Conservation (phyloP, 129 eudicot species). For the Dittrichia graveolens region DNA sequence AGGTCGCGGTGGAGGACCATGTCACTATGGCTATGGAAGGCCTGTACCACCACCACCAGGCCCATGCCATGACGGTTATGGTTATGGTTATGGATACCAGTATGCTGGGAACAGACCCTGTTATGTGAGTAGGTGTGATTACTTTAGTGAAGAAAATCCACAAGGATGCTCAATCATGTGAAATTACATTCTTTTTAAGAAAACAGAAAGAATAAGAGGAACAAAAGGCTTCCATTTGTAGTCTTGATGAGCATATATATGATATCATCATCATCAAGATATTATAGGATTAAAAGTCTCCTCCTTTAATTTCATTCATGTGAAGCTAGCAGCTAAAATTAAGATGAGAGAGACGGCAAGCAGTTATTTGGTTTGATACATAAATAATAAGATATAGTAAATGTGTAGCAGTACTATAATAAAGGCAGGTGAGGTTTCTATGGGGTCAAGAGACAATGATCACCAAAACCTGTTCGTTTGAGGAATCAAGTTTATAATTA, state of each 20-base stretch:
- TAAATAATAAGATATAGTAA: too few relatives aligned
- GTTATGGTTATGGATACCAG: conserved; percentile 24
- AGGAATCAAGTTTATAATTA: too few relatives aligned
- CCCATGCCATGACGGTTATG: conserved; percentile 46
- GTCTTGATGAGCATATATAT: too few relatives aligned
- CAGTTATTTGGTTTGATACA: too few relatives aligned
- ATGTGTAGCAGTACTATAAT: background rate
- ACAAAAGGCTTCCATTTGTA: conserved; percentile 11
- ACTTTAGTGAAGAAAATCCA: conserved; percentile 74
- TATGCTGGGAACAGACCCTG: conserved; percentile 31
- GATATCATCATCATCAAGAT: conserved; percentile 27
- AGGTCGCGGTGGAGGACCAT: conserved; percentile 57
- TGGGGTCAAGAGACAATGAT: too few relatives aligned
- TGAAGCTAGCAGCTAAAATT: too few relatives aligned
- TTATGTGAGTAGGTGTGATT: conserved; percentile 43
- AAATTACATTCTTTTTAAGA: background rate
- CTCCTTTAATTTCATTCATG: background rate
- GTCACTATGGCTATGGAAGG: conserved; percentile 49
- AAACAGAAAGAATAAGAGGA: background rate
- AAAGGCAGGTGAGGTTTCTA: too few relatives aligned
- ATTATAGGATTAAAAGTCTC: background rate
- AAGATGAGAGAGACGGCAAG: background rate
- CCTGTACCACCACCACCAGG: conserved; percentile 49
- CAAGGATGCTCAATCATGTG: conserved; percentile 73
- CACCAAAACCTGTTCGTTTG: too few relatives aligned